Conservation (phyloP, 345 rosid genomes). For the Rhodamnia rubescens region DNA sequence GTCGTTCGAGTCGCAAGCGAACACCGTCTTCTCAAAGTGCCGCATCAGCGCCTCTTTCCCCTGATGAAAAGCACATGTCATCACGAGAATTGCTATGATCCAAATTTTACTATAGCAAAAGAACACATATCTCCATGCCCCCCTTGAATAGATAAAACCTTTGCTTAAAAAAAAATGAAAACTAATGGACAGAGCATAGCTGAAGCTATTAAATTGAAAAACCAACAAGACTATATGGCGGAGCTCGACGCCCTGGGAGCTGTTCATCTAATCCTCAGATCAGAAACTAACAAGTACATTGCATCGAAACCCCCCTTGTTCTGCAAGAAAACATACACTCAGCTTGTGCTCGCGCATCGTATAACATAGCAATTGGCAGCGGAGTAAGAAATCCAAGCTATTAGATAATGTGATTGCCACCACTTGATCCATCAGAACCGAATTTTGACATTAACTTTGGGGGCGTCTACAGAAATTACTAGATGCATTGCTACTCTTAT, state of each 20-base stretch:
- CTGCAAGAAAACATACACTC: neutral
- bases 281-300: neutral
- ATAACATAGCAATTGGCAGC: neutral
- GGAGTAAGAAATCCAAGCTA: neutral
- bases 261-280: neutral
- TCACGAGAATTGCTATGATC: neutral
- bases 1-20: conserved; percentile 23
- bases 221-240: neutral
- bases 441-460: neutral
- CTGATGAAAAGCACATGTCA: conserved; percentile 8
- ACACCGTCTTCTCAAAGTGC: conserved; percentile 26
- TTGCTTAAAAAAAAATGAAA: neutral
- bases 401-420: neutral
- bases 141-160: neutral
- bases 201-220: neutral
- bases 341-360: too few relatives aligned
- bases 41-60: conserved; percentile 37
- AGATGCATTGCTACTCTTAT: neutral
- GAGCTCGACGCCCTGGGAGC: neutral
- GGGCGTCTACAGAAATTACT: neutral
- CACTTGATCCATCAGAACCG: neutral
- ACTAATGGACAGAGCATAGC: neutral
- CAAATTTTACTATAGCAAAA: neutral
- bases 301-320: neutral
- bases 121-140: too few relatives aligned